These are phyloP conservation scores for Geotrichum macrosporum DNA, from an alignment of 1,139 yeast genomes.

Conservation along the genomic window DNA sequence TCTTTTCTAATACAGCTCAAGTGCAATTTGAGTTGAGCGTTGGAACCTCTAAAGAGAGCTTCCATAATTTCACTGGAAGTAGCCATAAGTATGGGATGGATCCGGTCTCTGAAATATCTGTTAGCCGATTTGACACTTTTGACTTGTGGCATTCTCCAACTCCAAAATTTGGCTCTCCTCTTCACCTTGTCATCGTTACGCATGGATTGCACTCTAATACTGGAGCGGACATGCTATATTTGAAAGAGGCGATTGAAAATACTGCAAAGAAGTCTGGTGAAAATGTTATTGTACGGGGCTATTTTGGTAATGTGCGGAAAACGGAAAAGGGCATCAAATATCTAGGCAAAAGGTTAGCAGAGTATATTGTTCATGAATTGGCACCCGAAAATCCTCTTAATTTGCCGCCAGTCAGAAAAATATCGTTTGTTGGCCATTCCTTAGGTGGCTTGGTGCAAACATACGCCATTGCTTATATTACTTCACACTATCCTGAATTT, in stretches of 20 bases:
- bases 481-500: slow-evolving; percentile 66
- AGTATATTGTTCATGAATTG: slow-evolving; percentile 61
- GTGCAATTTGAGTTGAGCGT: slow-evolving; percentile 66
- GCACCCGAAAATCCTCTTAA: slow-evolving; percentile 34
- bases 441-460: slow-evolving; percentile 89
- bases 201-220: slow-evolving; percentile 92
- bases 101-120: neutral
- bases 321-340: slow-evolving; percentile 90
- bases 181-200: slow-evolving; percentile 73
- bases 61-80: slow-evolving; percentile 31
- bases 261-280: slow-evolving; percentile 47
- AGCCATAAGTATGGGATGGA: slow-evolving; percentile 3
- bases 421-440: slow-evolving; percentile 90
- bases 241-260: slow-evolving; percentile 74
- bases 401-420: slow-evolving; percentile 45
- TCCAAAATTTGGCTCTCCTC: slow-evolving; percentile 46
- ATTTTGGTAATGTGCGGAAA: slow-evolving; percentile 74
- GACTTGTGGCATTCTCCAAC: slow-evolving; percentile 70
- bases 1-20: slow-evolving; percentile 67
- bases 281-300: slow-evolving; percentile 75
- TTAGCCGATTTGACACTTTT: slow-evolving; percentile 47
- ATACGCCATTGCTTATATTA: slow-evolving; percentile 81
- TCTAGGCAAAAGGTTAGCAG: slow-evolving; percentile 78
- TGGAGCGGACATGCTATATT: slow-evolving; percentile 79
- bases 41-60: slow-evolving; percentile 47